phyloP scores from a whole-genome alignment of 768 basidiomycete species.

The Tricholoma flavovirens region DNA sequence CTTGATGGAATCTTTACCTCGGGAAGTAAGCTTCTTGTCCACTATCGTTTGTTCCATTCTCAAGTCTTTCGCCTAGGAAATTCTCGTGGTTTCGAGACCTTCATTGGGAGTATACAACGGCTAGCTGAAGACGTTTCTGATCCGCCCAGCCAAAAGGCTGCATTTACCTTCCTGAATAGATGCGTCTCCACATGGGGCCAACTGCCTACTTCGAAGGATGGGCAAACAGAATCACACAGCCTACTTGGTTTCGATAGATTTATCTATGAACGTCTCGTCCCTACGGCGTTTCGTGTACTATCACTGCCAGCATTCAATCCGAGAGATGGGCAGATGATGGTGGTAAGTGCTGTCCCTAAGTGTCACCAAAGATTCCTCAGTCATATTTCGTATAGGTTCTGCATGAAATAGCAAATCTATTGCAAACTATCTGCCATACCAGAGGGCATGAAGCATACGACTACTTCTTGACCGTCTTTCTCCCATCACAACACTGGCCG shows the following conservation, averaged over 20 bases:
- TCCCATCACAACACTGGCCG: slow-evolving; percentile 90
- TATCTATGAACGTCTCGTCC: slow-evolving; percentile 82
- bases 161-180: slow-evolving; percentile 71
- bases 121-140: slow-evolving; percentile 77
- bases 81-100: slow-evolving; percentile 58
- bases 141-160: slow-evolving; percentile 67
- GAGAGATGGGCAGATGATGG: slow-evolving; percentile 81
- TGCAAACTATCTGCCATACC: slow-evolving; percentile 72
- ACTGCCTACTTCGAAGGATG: slow-evolving; percentile 32
- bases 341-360: slow-evolving; percentile 44
- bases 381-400: slow-evolving; percentile 54
- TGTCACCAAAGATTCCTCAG: background rate
- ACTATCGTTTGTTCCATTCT: background rate
- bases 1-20: slow-evolving; percentile 84
- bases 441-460: slow-evolving; percentile 79
- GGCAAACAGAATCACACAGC: slow-evolving; percentile 28
- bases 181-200: slow-evolving; percentile 68
- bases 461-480: slow-evolving; percentile 71
- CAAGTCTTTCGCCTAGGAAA: slow-evolving; percentile 25
- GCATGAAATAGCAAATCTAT: slow-evolving; percentile 80
- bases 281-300: slow-evolving; percentile 76
- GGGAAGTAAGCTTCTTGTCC: slow-evolving; percentile 49
- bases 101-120: slow-evolving; percentile 69
- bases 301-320: slow-evolving; percentile 76
- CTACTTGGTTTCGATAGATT: slow-evolving; percentile 91